Percentiles rank a stretch among this genome's conserved stretches.
These are phyloP conservation scores for Suillus americanus DNA, from an alignment of 768 basidiomycete genomes.

Conservation along the genomic window DNA sequence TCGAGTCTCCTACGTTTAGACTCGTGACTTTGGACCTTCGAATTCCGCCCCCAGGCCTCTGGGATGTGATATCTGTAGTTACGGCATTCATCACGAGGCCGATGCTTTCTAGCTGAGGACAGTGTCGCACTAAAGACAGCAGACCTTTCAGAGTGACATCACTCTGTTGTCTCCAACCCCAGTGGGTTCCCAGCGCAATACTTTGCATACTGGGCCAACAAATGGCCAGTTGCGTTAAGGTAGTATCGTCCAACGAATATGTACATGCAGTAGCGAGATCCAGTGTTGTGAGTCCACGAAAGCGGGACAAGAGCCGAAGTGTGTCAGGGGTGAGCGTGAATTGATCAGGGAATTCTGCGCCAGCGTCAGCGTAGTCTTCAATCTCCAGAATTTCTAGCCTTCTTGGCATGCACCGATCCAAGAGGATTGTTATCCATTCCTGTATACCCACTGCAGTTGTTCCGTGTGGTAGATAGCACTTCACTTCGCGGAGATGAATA, in stretches of 20 bases:
- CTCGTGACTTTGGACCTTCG: conserved; percentile 1
- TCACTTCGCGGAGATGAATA: not conserved
- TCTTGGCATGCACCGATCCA: conserved; percentile 4
- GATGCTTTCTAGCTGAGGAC: conserved; percentile 3
- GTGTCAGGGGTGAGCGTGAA: not conserved
- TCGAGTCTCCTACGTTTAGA: conserved; percentile 6
- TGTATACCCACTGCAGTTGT: conserved; percentile 1
- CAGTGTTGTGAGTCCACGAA: conserved; percentile 3
- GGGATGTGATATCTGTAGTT: conserved; percentile 5
- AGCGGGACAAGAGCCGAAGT: conserved; percentile 6
- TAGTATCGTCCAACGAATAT: conserved; percentile 8
- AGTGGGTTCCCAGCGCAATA: conserved; percentile 3
- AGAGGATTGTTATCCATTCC: conserved; percentile 1
- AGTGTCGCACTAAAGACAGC: conserved; percentile 8
- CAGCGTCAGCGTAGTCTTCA: conserved; percentile 1
- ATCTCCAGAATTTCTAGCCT: conserved; percentile 3
- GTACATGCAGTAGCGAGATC: conserved; percentile 2
- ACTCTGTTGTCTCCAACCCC: conserved; percentile 7
- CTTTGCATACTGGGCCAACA: conserved; percentile 8
- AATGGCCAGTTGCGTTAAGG: conserved; percentile 6
- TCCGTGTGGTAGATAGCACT: conserved; percentile 1
- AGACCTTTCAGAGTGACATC: conserved; percentile 6
- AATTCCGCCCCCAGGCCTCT: conserved; percentile 2
- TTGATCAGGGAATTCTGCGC: not conserved
- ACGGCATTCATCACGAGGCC: conserved; percentile 5